Percentiles rank a stretch among this genome's conserved stretches.
Evolutionary conservation across 2,329 filamentous ascomycete genomes (phyloP).

Genomic region (Colletotrichum viniferum): DNA sequence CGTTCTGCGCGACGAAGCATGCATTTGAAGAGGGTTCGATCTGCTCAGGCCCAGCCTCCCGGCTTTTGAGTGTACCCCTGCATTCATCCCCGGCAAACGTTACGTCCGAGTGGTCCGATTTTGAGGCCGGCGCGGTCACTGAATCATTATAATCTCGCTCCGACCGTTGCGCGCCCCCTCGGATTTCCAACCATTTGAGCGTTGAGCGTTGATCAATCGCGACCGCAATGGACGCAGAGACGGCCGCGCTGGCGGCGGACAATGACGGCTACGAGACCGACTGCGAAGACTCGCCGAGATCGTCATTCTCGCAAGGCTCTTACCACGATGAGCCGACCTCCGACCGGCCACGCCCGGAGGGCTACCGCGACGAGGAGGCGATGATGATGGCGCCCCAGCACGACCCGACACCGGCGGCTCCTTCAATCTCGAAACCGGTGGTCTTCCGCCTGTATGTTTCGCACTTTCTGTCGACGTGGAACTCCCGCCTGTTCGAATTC

Average conservation of each 20-base stretch:
- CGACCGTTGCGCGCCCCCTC: not conserved
- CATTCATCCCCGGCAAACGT: not conserved
- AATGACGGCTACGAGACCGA: not conserved
- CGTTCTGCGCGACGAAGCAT: not conserved
- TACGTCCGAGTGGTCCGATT: not conserved
- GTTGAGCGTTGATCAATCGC: not conserved
- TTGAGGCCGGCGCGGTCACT: not conserved
- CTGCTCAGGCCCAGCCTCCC: not conserved
- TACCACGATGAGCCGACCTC: not conserved
- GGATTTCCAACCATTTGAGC: not conserved
- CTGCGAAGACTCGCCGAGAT: not conserved
- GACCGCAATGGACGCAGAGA: not conserved
- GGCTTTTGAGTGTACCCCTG: not conserved
- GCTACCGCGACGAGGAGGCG: not conserved
- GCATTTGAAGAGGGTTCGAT: not conserved
- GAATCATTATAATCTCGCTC: not conserved
- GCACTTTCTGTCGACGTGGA: constrained; percentile 68
- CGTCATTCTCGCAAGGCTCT: not conserved
- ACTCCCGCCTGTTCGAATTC: constrained; percentile 68
- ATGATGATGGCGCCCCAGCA: not conserved
- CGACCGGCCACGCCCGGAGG: not conserved
- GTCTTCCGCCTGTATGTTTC: constrained; percentile 55
- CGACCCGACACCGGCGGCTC: not conserved
- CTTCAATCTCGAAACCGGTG: not conserved
- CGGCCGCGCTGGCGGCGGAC: not conserved